Conservation (phyloP, 441 rosid genomes). For the Omphalea diandra region DNA sequence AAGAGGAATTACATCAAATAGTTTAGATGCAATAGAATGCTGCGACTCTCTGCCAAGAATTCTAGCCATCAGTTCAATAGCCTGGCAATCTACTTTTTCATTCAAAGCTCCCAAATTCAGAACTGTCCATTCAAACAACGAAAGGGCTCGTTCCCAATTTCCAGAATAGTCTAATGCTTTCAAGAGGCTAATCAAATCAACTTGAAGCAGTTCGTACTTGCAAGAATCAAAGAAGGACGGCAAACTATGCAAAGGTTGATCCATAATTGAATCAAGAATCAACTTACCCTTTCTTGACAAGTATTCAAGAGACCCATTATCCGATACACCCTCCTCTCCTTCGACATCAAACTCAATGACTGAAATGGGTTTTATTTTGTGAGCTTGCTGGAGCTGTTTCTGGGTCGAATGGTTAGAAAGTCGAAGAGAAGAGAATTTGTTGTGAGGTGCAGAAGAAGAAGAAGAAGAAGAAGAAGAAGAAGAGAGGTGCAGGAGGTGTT, state of each 20-base stretch:
- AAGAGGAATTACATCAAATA: constrained; percentile 65
- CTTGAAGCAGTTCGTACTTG: constrained; percentile 47
- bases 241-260: constrained; percentile 47
- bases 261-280: constrained; percentile 47
- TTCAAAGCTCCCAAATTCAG: constrained; percentile 26
- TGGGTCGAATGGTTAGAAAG: constrained; percentile 30
- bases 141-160: constrained; percentile 63
- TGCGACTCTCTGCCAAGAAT: constrained; percentile 84
- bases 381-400: constrained; percentile 28
- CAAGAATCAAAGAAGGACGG: constrained; percentile 48
- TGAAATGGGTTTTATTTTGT: constrained; percentile 30
- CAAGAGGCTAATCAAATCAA: constrained; percentile 61
- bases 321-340: constrained; percentile 23
- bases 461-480: constrained; percentile 31
- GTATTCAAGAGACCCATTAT: constrained; percentile 40
- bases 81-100: constrained; percentile 51
- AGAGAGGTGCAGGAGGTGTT: constrained; percentile 72
- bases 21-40: constrained; percentile 59
- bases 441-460: constrained; percentile 10
- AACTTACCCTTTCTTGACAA: constrained; percentile 51
- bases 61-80: constrained; percentile 56
- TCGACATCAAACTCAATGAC: constrained; percentile 28
- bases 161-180: constrained; percentile 62
- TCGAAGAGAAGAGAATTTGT: constrained; percentile 44
- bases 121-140: constrained; percentile 69